These are phyloP conservation scores for Trifolium subterraneum DNA, from an alignment of 306 rosid species.

Conservation along the genomic window DNA sequence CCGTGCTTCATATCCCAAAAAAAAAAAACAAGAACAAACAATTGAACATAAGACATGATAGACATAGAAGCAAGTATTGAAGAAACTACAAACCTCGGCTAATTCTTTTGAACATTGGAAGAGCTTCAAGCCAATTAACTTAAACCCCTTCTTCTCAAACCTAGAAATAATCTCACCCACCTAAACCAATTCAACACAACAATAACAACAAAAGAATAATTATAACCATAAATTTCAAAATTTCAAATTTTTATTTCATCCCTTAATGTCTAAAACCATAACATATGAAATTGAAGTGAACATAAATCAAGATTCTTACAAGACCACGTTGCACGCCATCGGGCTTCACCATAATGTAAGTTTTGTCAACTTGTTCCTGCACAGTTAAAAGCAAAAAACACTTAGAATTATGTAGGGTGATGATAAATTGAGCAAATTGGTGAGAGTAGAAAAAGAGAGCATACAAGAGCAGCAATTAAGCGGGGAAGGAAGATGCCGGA, in stretches of 20 bases:
- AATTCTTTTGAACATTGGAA: constrained; percentile 85
- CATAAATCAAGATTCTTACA: constrained; percentile 48
- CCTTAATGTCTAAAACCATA: constrained; percentile 14
- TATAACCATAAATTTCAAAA: background rate
- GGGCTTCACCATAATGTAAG: constrained; percentile 97
- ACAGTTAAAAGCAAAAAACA: constrained; percentile 3
- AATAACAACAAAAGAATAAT: constrained; percentile 19
- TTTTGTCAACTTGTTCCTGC: constrained; percentile 89
- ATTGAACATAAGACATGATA: constrained; percentile 23
- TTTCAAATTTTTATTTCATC: background rate
- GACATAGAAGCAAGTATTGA: constrained; percentile 30
- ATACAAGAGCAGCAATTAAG: constrained; percentile 83
- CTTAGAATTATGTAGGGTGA: background rate
- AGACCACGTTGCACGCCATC: constrained; percentile 99
- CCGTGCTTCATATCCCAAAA: background rate
- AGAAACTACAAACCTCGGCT: constrained; percentile 78
- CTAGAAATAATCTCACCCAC: constrained; percentile 95
- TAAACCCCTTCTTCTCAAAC: constrained; percentile 96
- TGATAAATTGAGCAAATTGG: constrained; percentile 28
- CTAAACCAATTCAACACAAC: constrained; percentile 51
- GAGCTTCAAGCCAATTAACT: constrained; percentile 92
- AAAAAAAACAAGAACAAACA: background rate
- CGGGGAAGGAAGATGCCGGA: constrained; percentile 76
- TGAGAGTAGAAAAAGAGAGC: background rate
- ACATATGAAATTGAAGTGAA: constrained; percentile 20